phyloP scores from a whole-genome alignment of 2,329 filamentous ascomycete species.

The Fonsecaea pugnacius region DNA sequence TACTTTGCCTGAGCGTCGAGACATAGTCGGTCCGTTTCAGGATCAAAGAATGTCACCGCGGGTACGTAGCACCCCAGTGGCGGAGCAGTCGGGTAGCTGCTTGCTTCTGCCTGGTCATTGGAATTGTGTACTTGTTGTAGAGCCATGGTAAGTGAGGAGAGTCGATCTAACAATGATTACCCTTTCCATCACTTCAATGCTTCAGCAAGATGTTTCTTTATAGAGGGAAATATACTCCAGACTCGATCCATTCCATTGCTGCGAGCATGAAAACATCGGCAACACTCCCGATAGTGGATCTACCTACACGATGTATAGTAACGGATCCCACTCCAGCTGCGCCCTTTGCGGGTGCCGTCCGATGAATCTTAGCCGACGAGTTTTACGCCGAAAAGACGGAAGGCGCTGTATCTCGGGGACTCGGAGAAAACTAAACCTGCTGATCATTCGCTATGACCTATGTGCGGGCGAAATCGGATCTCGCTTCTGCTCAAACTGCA shows the following conservation, averaged over 20 bases:
- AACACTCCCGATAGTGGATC: neutral
- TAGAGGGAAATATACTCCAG: neutral
- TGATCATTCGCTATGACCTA: neutral
- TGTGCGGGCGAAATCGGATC: neutral
- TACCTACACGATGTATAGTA: neutral
- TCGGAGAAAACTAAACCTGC: neutral
- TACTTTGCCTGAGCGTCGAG: constrained; percentile 55
- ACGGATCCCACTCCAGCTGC: neutral
- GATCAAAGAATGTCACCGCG: constrained; percentile 60
- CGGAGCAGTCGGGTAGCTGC: neutral
- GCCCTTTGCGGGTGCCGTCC: neutral
- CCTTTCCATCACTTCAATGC: neutral
- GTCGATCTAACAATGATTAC: neutral
- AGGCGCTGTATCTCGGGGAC: neutral
- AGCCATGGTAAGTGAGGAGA: neutral
- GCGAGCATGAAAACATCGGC: neutral
- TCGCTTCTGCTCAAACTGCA: neutral
- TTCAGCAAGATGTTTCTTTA: neutral
- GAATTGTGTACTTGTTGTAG: neutral
- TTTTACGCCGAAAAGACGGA: neutral
- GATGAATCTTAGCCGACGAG: neutral
- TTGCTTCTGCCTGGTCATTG: neutral
- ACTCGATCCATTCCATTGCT: neutral
- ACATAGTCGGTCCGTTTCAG: constrained; percentile 54
- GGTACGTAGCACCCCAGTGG: constrained; percentile 57